Conservation (phyloP, 2,329 filamentous ascomycete genomes). For the Lachnellula occidentalis region DNA sequence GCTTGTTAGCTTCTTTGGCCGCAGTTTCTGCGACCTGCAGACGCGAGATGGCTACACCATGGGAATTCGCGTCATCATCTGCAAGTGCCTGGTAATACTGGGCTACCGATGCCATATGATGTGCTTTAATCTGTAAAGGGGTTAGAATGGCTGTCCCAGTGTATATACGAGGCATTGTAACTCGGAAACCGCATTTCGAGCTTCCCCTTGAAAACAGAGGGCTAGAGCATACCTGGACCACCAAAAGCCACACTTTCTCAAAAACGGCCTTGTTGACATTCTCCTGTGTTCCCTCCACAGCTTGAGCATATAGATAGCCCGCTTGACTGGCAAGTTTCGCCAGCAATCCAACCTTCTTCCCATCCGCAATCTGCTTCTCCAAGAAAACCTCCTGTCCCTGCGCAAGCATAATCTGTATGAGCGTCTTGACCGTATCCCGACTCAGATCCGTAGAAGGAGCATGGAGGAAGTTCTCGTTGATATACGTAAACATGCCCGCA, state of each 20-base stretch:
- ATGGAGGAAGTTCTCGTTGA: slow-evolving; percentile 98
- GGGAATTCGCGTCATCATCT: slow-evolving; percentile 82
- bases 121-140: slow-evolving; percentile 60
- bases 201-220: background rate
- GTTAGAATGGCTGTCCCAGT: slow-evolving; percentile 10
- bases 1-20: slow-evolving; percentile 70
- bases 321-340: slow-evolving; percentile 93
- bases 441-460: slow-evolving; percentile 95
- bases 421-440: slow-evolving; percentile 87
- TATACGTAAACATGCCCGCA: slow-evolving; percentile 99
- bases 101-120: slow-evolving; percentile 76
- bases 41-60: slow-evolving; percentile 78
- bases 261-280: slow-evolving; percentile 89
- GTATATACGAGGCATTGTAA: background rate
- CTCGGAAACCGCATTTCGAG: slow-evolving; percentile 12
- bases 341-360: slow-evolving; percentile 85
- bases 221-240: slow-evolving; percentile 60
- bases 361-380: slow-evolving; percentile 89
- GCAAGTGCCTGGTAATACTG: slow-evolving; percentile 92
- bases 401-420: slow-evolving; percentile 89
- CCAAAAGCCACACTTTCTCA: slow-evolving; percentile 85
- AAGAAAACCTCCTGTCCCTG: slow-evolving; percentile 97
- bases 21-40: slow-evolving; percentile 74
- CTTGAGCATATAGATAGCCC: slow-evolving; percentile 80
- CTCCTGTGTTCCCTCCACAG: slow-evolving; percentile 83